Evolutionary conservation across 192 early-diverging fungal genomes (phyloP), one percentile per base, ranked within the genome.

Genomic region (Geranomyces michiganensis): DNA sequence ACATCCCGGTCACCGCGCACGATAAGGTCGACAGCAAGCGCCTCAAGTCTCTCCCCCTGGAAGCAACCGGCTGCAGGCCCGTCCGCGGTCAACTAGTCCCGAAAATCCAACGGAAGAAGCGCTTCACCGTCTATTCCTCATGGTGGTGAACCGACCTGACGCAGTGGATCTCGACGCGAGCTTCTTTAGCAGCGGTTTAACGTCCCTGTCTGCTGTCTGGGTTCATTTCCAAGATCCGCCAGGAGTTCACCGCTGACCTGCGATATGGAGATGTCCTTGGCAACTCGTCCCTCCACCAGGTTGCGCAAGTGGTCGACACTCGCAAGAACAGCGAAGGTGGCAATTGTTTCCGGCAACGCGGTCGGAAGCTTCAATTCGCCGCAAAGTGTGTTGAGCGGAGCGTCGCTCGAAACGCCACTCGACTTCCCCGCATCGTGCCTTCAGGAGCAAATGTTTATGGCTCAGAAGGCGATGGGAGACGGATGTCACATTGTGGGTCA

Each of bases 1-100:
- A 21, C 8, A 17, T 72, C 46, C 70, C 70, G 4, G 22, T 72
- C 15, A 48, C 44, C 7, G 41, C 45, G 14, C 47, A 41, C 21
- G 70, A 62, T 15, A 72, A 72, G 56, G 10, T 44, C 33, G 70
- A 72, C 48, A 19, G n/a, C 13, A 74, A 68, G 24, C 31, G 15
- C 21, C 72, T 74, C 21, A 55, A 55, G 51, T 3, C 51, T 55
- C 51, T 55, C 51, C 51, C 19, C 7, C 51, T 55, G 6, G 51
- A n/a, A 2, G 14, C 15, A 41, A 41, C 36, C 6, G 51, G 3
- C 19, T 55, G 51, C 51, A 24, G 51, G 19, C 21, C 51, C 51
- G 26, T 24, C 51, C 6, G 51, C 26, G 21, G 51, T 55, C 51
- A 14, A 55, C 15, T 7, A 55, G 26, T 3, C 51, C 51, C 51